phyloP scores from a whole-genome alignment of 2,329 filamentous ascomycete genomes.

The Claviceps citrina region DNA sequence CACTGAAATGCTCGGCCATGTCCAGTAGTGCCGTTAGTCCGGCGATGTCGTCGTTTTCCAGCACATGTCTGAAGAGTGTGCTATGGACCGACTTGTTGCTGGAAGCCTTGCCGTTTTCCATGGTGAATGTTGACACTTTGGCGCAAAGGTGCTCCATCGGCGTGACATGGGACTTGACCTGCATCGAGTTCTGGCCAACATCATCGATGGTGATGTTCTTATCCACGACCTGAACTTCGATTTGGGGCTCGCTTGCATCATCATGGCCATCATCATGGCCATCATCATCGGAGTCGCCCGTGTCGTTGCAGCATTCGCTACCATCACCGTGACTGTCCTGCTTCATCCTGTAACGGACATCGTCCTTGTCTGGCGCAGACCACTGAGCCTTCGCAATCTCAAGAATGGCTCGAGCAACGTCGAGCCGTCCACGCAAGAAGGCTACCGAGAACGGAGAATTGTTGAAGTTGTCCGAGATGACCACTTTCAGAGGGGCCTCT shows the following conservation, averaged over 20 bases:
- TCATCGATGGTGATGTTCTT: slow-evolving; percentile 62
- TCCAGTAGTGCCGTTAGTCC: slow-evolving; percentile 44
- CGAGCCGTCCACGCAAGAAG: slow-evolving; percentile 47
- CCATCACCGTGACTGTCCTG: slow-evolving; percentile 23
- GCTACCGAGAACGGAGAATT: slow-evolving; percentile 54
- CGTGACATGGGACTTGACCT: slow-evolving; percentile 48
- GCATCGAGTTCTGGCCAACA: slow-evolving; percentile 51
- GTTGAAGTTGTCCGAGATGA: slow-evolving; percentile 34
- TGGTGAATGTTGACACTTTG: slow-evolving; percentile 18
- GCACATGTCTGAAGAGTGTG: slow-evolving; percentile 28
- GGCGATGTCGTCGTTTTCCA: slow-evolving; percentile 36
- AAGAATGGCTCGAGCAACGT: slow-evolving; percentile 49
- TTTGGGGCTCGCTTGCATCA: slow-evolving; percentile 26
- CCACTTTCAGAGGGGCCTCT: slow-evolving; percentile 47
- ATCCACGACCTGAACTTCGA: slow-evolving; percentile 42
- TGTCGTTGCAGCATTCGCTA: slow-evolving; percentile 20
- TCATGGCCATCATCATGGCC: too few species aligned
- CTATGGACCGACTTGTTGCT: slow-evolving; percentile 1
- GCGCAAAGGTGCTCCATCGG: slow-evolving; percentile 38
- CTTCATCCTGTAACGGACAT: slow-evolving; percentile 33
- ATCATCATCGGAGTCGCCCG: slow-evolving; percentile 19
- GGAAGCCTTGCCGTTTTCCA: slow-evolving; percentile 15
- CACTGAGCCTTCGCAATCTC: slow-evolving; percentile 59
- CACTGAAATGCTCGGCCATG: slow-evolving; percentile 30
- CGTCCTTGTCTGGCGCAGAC: slow-evolving; percentile 36